phyloP scores from a whole-genome alignment of 441 rosid genomes.

The Syzygium syzygioides region DNA sequence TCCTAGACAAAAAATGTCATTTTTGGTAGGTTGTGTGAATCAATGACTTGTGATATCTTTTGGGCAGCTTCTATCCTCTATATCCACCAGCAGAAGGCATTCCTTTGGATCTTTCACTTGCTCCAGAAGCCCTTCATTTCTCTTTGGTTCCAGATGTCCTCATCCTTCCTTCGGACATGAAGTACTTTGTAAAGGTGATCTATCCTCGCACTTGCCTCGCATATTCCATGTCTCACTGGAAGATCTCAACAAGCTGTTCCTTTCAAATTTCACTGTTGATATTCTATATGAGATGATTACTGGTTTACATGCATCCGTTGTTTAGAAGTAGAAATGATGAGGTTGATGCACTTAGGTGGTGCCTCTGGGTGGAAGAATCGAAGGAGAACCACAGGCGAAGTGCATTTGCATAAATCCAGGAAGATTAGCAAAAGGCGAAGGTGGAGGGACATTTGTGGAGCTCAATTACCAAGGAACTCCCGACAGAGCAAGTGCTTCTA shows the following conservation, averaged over 20 bases:
- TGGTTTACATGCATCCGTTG: not conserved
- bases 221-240: not conserved
- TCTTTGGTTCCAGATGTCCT: slow-evolving; percentile 67
- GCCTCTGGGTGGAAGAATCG: slow-evolving; percentile 39
- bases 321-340: not conserved
- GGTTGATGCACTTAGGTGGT: slow-evolving; percentile 40
- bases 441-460: slow-evolving; percentile 88
- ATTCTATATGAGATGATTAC: not conserved
- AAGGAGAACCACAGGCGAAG: slow-evolving; percentile 53
- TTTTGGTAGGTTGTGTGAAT: not conserved
- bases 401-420: slow-evolving; percentile 93
- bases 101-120: slow-evolving; percentile 74
- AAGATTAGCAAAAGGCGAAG: slow-evolving; percentile 87
- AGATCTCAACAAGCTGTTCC: not conserved
- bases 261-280: not conserved
- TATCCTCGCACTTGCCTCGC: not conserved
- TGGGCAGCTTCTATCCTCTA: slow-evolving; percentile 83
- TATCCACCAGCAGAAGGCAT: slow-evolving; percentile 85
- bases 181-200: slow-evolving; percentile 74
- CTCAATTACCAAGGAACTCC: slow-evolving; percentile 55
- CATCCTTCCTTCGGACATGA: slow-evolving; percentile 86
- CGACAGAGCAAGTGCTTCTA: slow-evolving; percentile 57
- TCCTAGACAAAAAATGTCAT: not conserved
- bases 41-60: not conserved
- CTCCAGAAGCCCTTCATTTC: slow-evolving; percentile 63